Conservation (phyloP, 352 stramenopile genomes). For the Thalassiosira livingstoniorum region DNA sequence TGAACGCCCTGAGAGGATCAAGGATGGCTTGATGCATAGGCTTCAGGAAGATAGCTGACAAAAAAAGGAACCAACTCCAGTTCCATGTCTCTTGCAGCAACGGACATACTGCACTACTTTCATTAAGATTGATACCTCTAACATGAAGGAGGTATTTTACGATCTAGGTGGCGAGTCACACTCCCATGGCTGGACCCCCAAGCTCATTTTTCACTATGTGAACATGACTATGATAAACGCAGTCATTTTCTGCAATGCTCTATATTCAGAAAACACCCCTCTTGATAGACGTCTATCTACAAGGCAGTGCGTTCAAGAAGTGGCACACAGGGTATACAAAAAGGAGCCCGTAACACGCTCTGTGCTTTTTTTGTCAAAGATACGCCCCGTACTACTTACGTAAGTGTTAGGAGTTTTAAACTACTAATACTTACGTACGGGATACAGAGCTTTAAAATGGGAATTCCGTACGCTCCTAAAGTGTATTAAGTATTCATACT, state of each 20-base stretch:
- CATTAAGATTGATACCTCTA: conserved; percentile 29
- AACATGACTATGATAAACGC: conserved; percentile 28
- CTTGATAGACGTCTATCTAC: not conserved
- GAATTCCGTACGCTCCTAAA: too few species aligned
- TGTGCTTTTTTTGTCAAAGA: too few species aligned
- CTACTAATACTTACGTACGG: too few species aligned
- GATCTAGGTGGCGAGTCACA: conserved; percentile 18
- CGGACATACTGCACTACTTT: conserved; percentile 28
- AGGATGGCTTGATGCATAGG: conserved; percentile 6
- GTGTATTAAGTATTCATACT: too few species aligned
- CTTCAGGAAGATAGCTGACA: not conserved
- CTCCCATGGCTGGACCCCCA: conserved; percentile 19
- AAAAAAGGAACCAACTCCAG: conserved; percentile 11
- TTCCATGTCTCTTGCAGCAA: conserved; percentile 13
- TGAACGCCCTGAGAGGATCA: conserved; percentile 11
- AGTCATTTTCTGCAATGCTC: conserved; percentile 13
- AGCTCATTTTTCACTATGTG: conserved; percentile 19
- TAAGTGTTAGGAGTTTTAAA: too few species aligned
- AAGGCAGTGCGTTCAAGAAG: not conserved
- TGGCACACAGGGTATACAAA: too few species aligned
- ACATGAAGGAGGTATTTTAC: conserved; percentile 26
- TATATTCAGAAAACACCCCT: not conserved
- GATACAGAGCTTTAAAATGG: too few species aligned
- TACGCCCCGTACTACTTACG: too few species aligned
- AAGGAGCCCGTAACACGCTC: too few species aligned